Evolutionary conservation across 1,284 basidiomycete species (phyloP), one percentile per base, ranked within the genome.

Genomic region (Sparassis latifolia): DNA sequence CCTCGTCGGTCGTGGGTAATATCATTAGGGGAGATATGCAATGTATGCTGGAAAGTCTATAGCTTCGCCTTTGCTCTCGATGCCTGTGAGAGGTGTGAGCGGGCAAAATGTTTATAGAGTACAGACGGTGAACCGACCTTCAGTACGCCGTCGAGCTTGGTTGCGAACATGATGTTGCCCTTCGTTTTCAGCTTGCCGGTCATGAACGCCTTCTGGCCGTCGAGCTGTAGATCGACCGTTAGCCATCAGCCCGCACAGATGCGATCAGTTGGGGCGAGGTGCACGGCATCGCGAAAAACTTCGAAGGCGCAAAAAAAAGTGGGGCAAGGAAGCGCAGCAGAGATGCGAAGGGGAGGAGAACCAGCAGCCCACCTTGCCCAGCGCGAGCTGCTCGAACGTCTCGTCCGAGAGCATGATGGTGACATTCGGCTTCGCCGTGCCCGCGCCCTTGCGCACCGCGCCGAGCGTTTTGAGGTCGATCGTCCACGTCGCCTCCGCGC

Each of bases 381-480:
- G 66, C 5, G 88, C 84, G 40, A 92, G 72, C 50, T 82, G 74
- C 30, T 69, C 63, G 58, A 90, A 80, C 28, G 79, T 81, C 9
- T 84, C 83, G 66, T 90, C 86, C n/a, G 79, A 75, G 54, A 92
- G 72, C 51, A 84, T 75, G 66, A 93, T 79, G 9, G 83, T 86
- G 48, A 92, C 90, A 63, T 90, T 91, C 35, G 84, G 70, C 65
- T 85, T 86, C 54, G 78, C 73, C 55, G 86, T 82, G 2, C 87
- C 86, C 27, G 75, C 70, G 39, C 92, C 93, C 69, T 89, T 86
- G 72, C 85, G 85, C 31, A 96, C 82, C 37, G 78, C 76, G 31
- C 89, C 91, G 35, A 82, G 79, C 73, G 93, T 89, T 81, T 99
- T 99, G 65, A 97, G 68, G 76, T 98, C 96, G 60, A 98, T 92